Base-by-base conservation (phyloP, 2,329 filamentous ascomycete species). In the Aspergillus niger region DNA sequence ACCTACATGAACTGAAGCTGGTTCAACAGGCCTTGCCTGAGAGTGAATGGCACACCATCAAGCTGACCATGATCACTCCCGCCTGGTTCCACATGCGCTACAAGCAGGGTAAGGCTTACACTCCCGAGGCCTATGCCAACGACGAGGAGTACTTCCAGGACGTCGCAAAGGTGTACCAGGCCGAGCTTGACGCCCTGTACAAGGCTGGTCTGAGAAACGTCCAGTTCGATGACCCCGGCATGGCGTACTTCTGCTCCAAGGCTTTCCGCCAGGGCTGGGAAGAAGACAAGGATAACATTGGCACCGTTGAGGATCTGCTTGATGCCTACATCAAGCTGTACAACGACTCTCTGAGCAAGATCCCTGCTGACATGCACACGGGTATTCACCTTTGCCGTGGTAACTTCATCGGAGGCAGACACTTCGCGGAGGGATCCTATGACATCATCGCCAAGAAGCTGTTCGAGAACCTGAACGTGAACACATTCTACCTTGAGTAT, bases 1-100 rank as follows among this genome's bases (percentile, higher is more conserved):
- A 70, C 28, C 13, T 53, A 15, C 51, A 53, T 15, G 51, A 53
- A 20, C 7, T 53, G 51, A 39, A 39, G 51, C 51, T 53, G 51
- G 51, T 53, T 2, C 51, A 53, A 22, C 36, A 53, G 51, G 51
- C 51, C 7, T n/a, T 53, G 32, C 51, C 51, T 5, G 51, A 53
- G 32, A 53, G 51, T 24, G 51, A 53, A 13, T 53, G 36, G 51
- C n/a, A 24, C 11, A 53, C 17, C 32, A 53, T 53, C 36, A 53
- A 53, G 51, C 20, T 53, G 36, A 53, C 51, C n/a, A 53, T 53
- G 51, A 53, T 53, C 36, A 53, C 51, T n/a, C 51, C 51, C 8
- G 51, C 51, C 5, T 53, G 51, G 51, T 53, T 53, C 51, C 51
- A 53, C 22, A 53, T 53, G 51, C 51, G 51, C 32, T 53, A 53